These are phyloP conservation scores for Suillus variegatus DNA, from an alignment of 768 basidiomycete species.

Conservation along the genomic window DNA sequence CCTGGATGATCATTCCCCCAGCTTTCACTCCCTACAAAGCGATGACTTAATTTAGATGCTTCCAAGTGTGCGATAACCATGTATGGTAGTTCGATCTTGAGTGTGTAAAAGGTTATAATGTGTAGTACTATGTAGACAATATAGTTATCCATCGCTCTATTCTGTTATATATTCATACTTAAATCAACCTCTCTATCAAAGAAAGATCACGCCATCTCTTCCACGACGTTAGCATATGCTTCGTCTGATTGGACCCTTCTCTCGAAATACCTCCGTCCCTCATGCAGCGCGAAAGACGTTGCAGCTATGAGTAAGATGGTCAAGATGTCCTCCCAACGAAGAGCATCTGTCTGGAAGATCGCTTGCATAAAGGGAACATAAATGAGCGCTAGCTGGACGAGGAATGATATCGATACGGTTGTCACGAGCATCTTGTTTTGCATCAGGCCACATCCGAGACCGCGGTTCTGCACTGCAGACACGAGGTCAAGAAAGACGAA, in stretches of 20 bases:
- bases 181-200: too few relatives aligned
- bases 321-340: constrained; percentile 65
- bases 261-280: constrained; percentile 78
- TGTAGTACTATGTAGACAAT: constrained; percentile 10
- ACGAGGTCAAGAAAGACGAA: constrained; percentile 98
- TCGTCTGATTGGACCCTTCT: constrained; percentile 56
- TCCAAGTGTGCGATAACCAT: neutral
- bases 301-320: constrained; percentile 69
- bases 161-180: neutral
- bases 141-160: constrained; percentile 5
- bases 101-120: constrained; percentile 9
- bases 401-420: constrained; percentile 84
- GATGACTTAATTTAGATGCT: neutral
- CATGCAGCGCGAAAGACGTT: constrained; percentile 70
- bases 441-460: constrained; percentile 78
- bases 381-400: constrained; percentile 82
- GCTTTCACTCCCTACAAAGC: constrained; percentile 25
- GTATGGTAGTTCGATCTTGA: neutral
- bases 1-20: constrained; percentile 28
- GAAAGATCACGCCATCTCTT: constrained; percentile 55
- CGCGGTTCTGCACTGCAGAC: constrained; percentile 93
- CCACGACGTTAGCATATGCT: constrained; percentile 51
- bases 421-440: constrained; percentile 89
- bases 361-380: constrained; percentile 91
- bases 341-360: constrained; percentile 91